Evolutionary conservation across 345 rosid species (phyloP).

Genomic region (Heritiera littoralis): DNA sequence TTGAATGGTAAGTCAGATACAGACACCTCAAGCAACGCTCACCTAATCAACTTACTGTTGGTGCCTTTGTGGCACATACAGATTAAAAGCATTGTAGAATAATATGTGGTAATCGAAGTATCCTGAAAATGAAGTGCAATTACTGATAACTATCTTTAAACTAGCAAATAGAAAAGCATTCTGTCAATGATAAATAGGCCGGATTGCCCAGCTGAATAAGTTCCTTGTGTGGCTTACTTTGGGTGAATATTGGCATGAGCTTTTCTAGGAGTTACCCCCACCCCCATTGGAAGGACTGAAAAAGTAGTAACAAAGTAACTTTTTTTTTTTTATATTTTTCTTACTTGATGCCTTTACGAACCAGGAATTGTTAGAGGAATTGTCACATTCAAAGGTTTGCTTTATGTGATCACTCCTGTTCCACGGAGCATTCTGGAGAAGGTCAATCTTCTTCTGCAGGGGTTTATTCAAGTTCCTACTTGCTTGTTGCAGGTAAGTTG

Average conservation of each 20-base stretch:
- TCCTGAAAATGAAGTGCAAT: too few relatives aligned
- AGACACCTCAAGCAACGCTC: too few relatives aligned
- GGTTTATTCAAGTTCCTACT: slow-evolving; percentile 73
- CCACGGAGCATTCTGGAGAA: slow-evolving; percentile 64
- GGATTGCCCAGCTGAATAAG: not conserved
- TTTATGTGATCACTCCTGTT: slow-evolving; percentile 84
- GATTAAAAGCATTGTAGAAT: too few relatives aligned
- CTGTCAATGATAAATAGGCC: not conserved
- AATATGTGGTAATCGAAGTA: too few relatives aligned
- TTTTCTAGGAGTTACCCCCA: not conserved
- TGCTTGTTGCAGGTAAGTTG: slow-evolving; percentile 70
- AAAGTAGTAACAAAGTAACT: not conserved
- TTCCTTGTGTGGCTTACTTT: not conserved
- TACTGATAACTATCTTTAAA: not conserved
- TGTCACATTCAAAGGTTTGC: slow-evolving; percentile 60
- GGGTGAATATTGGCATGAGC: not conserved
- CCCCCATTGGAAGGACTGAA: not conserved
- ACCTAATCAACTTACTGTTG: too few relatives aligned
- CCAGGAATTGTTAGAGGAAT: slow-evolving; percentile 90
- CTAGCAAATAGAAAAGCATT: not conserved
- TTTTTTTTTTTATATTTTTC: not conserved
- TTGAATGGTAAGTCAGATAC: too few relatives aligned
- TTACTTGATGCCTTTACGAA: slow-evolving; percentile 15
- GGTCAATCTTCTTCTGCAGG: slow-evolving; percentile 82
- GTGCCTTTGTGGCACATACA: too few relatives aligned